Evolutionary conservation across 495 filamentous ascomycete species (phyloP), one percentile per base, ranked within the genome.

Genomic region (Rhizodiscina lignyota): DNA sequence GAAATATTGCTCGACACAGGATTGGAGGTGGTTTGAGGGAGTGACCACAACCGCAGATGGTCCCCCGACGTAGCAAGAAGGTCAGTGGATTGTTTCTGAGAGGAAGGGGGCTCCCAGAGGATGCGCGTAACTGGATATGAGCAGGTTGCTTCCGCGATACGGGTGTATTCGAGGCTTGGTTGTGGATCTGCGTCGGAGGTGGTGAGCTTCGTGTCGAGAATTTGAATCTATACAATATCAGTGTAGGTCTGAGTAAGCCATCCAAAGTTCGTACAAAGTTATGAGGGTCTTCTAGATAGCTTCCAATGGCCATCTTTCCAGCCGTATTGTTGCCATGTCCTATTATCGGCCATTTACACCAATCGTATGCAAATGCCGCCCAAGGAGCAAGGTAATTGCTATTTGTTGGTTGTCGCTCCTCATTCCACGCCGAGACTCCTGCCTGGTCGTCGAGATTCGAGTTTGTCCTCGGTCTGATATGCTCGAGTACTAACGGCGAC

Each of bases 91-190:
- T 87, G 79, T 53, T 99, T 99, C 53, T 91, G 80, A 12, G 85
- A 81, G n/a, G 83, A 92, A 12, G 87, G 85, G 4, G 89, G 89
- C 49, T 99, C 89, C 89, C 89, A 99, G 12, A 99, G 57, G 39
- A 99, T 79, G 35, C 89, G 72, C 0, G 89, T 99, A 15, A 99
- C 89, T 1, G 89, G 89, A 51, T 94, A 99, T 13, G 91, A 92
- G 58, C 94, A 89, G 4, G 85, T 94, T 2, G 89, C 91, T 64
- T 99, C 89, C 2, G 89, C 91, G n/a, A 92, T 70, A 51, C 87
- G 89, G 16, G 76, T 76, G 55, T 92, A 96, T 40, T 96, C 91
- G 49, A 96, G 63, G 21, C 73, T 71, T 19, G 78, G 77, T 3
- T 83, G 72, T 8, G 65, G 61, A 34, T 77, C 74, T 33, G 76